A percentile compares a stretch with the other conserved stretches of the same genome.
Evolutionary conservation across 1,284 basidiomycete species (phyloP).

Genomic region (Ustilago bromivora): DNA sequence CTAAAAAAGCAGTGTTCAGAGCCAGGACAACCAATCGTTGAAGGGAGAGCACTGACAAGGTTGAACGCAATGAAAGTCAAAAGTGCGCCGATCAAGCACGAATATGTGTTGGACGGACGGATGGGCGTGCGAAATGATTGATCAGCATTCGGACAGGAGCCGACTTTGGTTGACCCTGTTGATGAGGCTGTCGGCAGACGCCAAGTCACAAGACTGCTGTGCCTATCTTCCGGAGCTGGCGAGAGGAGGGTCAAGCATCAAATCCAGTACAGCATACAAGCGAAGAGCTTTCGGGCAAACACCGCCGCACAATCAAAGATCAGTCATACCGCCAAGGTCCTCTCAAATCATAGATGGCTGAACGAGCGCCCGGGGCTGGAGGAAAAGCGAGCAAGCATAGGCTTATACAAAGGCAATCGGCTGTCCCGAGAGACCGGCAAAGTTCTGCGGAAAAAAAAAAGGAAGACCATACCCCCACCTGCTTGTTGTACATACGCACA

Average conservation of each 20-base stretch:
- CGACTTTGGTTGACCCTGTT: background rate
- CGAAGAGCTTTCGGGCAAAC: background rate
- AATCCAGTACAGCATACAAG: background rate
- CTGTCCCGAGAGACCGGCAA: constrained; percentile 1
- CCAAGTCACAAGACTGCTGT: background rate
- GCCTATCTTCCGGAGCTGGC: background rate
- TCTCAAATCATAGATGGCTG: background rate
- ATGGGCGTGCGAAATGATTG: constrained; percentile 3
- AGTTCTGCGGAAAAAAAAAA: background rate
- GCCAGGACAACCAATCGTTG: constrained; percentile 2
- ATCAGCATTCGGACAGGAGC: constrained; percentile 6
- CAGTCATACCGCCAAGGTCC: background rate
- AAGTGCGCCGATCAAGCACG: constrained; percentile 11
- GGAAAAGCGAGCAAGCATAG: background rate
- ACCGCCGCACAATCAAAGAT: background rate
- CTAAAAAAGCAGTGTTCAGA: constrained; percentile 10
- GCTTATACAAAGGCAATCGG: background rate
- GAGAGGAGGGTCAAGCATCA: background rate
- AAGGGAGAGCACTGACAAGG: constrained; percentile 3
- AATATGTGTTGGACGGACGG: background rate
- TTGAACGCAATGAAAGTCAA: constrained; percentile 12
- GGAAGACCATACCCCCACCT: background rate
- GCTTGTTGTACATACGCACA: background rate
- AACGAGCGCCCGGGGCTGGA: background rate
- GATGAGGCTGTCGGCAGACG: constrained; percentile 3